Evolutionary conservation across 2,329 filamentous ascomycete species (phyloP), one percentile per base, ranked within the genome.

Genomic region (Ophioceras dolichostomum): DNA sequence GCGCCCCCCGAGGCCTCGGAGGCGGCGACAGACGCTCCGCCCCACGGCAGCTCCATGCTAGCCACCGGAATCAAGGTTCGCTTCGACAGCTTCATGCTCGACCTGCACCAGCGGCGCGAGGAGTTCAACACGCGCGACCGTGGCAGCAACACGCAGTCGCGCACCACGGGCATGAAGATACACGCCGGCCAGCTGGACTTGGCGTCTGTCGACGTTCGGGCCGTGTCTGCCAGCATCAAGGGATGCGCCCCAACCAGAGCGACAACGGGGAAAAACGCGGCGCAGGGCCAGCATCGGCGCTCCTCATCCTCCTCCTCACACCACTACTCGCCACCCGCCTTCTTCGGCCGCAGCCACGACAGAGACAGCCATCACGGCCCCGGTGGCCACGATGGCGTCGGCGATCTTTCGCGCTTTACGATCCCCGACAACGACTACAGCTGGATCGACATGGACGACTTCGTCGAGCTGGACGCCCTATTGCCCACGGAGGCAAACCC

Each of bases 371-470:
- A 71, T 12, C 61, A 68, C 3, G 62, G 65, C 9, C 56, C 74
- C 37, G 27, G 24, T 22, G 24, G 70, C 36, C 71, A 76, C 19
- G 61, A 63, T 4, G 69, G 71, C 8, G 71, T 72, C 7, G 73
- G 73, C 3, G 81, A 89, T 53, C 67, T 94, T 35, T 94, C 88
- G 1, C 80, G 82, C 37, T 98, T 98, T 54, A 89, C 80, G 0
- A 98, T 98, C 35, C 89, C 91, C 0, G 91, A 98, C 55, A 84
- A 93, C 38, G 91, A 98, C 51, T 79, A 87, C 47, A 87, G 81
- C 39, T 98, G 91, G 91, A 88, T 98, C 44, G 91, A 98, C 52
- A 96, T 98, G 87, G 91, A 98, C 53, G 91, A 98, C 55, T 98
- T 98, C 58, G 88, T 98, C 21, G 91, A 98, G 56, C 65, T 98